Conservation (phyloP, 148 eudicot species). For the Talinum fruticosum region DNA sequence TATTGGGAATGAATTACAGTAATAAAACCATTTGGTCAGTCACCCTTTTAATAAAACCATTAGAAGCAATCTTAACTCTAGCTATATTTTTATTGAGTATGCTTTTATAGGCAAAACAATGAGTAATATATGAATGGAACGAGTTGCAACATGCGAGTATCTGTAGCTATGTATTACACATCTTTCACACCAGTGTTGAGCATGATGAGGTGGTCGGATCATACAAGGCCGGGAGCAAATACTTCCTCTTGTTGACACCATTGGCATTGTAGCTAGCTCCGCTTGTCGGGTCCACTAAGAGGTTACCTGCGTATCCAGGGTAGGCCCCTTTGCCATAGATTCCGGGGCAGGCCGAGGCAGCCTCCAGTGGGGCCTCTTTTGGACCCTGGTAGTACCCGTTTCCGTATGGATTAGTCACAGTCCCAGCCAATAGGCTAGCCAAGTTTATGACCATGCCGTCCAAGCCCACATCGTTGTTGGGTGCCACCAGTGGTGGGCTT, state of each 20-base stretch:
- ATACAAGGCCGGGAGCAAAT: conserved; percentile 42
- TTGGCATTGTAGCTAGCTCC: conserved; percentile 54
- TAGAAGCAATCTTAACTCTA: too few relatives aligned
- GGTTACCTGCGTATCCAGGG: conserved; percentile 55
- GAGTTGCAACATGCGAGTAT: too few relatives aligned
- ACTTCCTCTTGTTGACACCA: conserved; percentile 41
- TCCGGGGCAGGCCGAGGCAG: conserved; percentile 54
- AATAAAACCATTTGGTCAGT: too few relatives aligned
- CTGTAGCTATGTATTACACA: too few relatives aligned
- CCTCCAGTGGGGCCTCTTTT: conserved; percentile 52
- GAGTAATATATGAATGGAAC: too few relatives aligned
- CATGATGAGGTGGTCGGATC: conserved; percentile 41
- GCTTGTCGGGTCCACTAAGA: conserved; percentile 41
- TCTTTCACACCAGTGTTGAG: conserved; percentile 31
- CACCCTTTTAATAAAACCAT: too few relatives aligned
- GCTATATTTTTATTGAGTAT: too few relatives aligned
- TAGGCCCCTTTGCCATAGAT: conserved; percentile 52
- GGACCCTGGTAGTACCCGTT: conserved; percentile 61
- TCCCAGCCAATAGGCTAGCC: conserved; percentile 54
- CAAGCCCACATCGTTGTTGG: conserved; percentile 57
- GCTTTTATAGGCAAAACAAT: too few relatives aligned
- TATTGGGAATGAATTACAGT: too few relatives aligned
- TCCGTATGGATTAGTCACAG: conserved; percentile 59
- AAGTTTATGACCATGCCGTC: conserved; percentile 63
- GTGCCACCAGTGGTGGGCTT: conserved; percentile 51